Percentiles rank a stretch among this genome's conserved stretches.
Conservation (phyloP, 148 eudicot genomes). For the Camellia granthamiana region DNA sequence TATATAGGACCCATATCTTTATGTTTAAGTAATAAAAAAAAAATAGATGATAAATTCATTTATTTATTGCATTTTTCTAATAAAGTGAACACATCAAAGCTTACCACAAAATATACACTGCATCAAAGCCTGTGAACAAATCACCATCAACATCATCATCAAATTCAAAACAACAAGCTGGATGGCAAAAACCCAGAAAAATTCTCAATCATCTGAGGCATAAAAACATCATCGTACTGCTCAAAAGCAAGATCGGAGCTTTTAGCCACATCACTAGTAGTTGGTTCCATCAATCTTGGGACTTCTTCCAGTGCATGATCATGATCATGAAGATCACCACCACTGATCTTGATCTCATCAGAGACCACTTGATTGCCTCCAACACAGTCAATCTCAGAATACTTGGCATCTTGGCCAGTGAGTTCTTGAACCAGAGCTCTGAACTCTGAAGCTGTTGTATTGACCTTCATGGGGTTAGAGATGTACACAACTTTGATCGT, state of each 20-base stretch:
- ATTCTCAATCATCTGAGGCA: conserved; percentile 19
- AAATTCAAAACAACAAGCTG: background rate
- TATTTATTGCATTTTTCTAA: no score
- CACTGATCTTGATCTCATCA: background rate
- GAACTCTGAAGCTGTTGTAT: conserved; percentile 41
- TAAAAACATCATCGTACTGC: conserved; percentile 13
- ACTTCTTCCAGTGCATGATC: background rate
- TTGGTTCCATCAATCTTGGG: background rate
- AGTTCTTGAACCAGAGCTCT: conserved; percentile 51
- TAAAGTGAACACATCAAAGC: background rate
- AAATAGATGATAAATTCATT: no score
- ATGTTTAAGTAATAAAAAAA: no score
- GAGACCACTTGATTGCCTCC: background rate
- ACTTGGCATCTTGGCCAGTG: conserved; percentile 44
- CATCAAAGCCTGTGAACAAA: background rate
- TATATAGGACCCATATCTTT: no score
- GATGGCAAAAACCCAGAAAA: conserved; percentile 20
- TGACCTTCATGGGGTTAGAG: conserved; percentile 51
- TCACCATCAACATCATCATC: conserved; percentile 8
- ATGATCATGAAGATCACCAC: no score
- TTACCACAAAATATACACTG: conserved; percentile 5
- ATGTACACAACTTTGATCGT: conserved; percentile 58
- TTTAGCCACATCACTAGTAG: background rate
- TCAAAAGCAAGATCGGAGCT: conserved; percentile 19
- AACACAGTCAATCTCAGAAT: background rate